phyloP scores from a whole-genome alignment of 2,329 filamentous ascomycete genomes.

The Beauveria asiatica region DNA sequence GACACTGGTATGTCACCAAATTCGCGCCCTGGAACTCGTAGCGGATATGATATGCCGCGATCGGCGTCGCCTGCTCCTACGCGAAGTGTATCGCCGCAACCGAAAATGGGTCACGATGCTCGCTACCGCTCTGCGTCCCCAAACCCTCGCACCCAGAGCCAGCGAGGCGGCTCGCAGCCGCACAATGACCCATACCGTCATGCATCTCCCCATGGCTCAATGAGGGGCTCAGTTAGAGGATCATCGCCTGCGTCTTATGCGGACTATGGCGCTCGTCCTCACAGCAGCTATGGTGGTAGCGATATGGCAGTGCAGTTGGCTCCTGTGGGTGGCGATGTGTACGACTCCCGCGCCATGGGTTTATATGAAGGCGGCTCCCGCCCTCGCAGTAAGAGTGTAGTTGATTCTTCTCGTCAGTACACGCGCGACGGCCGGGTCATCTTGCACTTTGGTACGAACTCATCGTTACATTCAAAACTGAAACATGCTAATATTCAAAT shows the following conservation, averaged over 20 bases:
- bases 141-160: constrained; percentile 48
- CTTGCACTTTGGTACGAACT: constrained; percentile 80
- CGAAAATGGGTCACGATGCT: constrained; percentile 41
- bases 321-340: constrained; percentile 45
- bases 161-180: constrained; percentile 31
- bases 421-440: constrained; percentile 82
- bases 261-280: constrained; percentile 38
- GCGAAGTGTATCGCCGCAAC: constrained; percentile 55
- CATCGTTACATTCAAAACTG: background rate
- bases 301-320: constrained; percentile 65
- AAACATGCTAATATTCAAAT: constrained; percentile 16
- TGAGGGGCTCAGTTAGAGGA: constrained; percentile 34
- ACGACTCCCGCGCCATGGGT: constrained; percentile 47
- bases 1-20: constrained; percentile 24
- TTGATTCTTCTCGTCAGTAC: constrained; percentile 71
- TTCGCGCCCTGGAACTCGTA: constrained; percentile 49
- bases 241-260: constrained; percentile 41
- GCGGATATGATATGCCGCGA: constrained; percentile 43
- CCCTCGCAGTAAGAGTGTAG: constrained; percentile 73
- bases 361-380: constrained; percentile 46
- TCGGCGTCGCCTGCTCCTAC: constrained; percentile 61
- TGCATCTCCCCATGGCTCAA: constrained; percentile 40
- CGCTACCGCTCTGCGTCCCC: constrained; percentile 49
- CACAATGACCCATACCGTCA: constrained; percentile 37
- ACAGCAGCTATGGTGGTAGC: constrained; percentile 40